A percentile compares a stretch with the other conserved stretches of the same genome.
Evolutionary conservation across 768 basidiomycete genomes (phyloP).

Genomic region (Cyathus striatus): DNA sequence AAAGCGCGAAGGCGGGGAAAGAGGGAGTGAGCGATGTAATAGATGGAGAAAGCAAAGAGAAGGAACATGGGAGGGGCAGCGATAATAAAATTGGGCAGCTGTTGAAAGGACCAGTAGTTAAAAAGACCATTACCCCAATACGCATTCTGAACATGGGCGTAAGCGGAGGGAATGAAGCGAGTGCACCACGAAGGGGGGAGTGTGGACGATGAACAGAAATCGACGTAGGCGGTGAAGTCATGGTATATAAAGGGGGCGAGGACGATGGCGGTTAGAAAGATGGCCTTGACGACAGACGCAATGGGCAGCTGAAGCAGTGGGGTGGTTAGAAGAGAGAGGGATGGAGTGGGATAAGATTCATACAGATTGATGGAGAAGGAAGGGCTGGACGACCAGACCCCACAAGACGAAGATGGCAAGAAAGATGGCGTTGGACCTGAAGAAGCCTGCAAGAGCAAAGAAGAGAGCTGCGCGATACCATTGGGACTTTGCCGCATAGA

Average conservation of each 20-base stretch:
- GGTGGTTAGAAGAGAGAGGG: constrained; percentile 3
- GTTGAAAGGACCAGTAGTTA: constrained; percentile 77
- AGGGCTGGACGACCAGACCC: constrained; percentile 58
- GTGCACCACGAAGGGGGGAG: constrained; percentile 59
- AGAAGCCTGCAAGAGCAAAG: constrained; percentile 59
- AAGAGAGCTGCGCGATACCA: constrained; percentile 54
- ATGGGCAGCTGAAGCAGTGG: constrained; percentile 28
- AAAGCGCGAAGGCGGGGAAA: constrained; percentile 1
- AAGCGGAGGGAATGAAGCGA: constrained; percentile 58
- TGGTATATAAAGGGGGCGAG: constrained; percentile 67
- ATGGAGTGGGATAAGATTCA: constrained; percentile 4
- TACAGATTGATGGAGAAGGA: constrained; percentile 33
- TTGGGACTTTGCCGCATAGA: constrained; percentile 40
- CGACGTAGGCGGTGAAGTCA: constrained; percentile 59
- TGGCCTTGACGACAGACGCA: constrained; percentile 25
- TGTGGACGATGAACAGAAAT: constrained; percentile 53
- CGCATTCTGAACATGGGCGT: constrained; percentile 71
- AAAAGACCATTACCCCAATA: constrained; percentile 91
- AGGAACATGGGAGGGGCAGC: constrained; percentile 63
- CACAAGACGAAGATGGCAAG: constrained; percentile 77
- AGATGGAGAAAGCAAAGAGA: constrained; percentile 36
- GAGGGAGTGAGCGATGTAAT: constrained; percentile 20
- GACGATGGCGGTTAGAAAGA: constrained; percentile 39
- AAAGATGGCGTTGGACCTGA: constrained; percentile 77
- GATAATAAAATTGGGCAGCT: constrained; percentile 87